Conservation (phyloP, 225 moss, liverwort and hornwort species). For the Pseudoscleropodium purum region DNA sequence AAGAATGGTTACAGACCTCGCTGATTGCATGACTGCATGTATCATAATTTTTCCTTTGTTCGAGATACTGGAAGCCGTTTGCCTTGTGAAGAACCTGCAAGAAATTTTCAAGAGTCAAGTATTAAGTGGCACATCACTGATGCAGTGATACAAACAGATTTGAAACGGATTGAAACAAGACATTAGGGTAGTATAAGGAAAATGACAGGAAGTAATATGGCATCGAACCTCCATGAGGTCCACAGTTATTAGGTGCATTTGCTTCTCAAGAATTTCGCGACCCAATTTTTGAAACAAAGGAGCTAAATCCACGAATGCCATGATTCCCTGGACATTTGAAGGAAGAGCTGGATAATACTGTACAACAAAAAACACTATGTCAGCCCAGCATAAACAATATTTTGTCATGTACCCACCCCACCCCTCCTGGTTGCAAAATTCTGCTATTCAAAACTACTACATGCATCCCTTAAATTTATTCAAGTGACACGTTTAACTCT, state of each 20-base stretch:
- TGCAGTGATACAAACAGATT: neutral
- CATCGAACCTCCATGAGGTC: constrained; percentile 47
- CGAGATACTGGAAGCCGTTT: constrained; percentile 62
- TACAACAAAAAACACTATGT: constrained; percentile 11
- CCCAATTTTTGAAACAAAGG: constrained; percentile 77
- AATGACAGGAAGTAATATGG: neutral
- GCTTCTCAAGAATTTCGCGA: constrained; percentile 59
- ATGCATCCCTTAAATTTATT: neutral
- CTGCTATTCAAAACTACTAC: neutral
- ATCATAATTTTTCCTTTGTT: constrained; percentile 55
- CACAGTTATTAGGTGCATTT: constrained; percentile 44
- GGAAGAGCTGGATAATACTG: constrained; percentile 72
- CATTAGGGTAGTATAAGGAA: neutral
- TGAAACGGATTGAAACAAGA: neutral
- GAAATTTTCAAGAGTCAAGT: neutral
- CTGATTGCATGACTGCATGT: constrained; percentile 53
- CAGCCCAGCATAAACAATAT: neutral
- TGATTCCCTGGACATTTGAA: constrained; percentile 48
- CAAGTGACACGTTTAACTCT: neutral
- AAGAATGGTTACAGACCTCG: constrained; percentile 22
- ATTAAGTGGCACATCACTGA: neutral
- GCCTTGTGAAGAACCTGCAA: constrained; percentile 61
- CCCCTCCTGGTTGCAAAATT: neutral
- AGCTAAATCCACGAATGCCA: constrained; percentile 73
- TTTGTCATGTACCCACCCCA: neutral